Percentiles rank a stretch among this genome's conserved stretches.
These are phyloP conservation scores for Mrakia blollopis DNA, from an alignment of 768 basidiomycete species.

Conservation along the genomic window DNA sequence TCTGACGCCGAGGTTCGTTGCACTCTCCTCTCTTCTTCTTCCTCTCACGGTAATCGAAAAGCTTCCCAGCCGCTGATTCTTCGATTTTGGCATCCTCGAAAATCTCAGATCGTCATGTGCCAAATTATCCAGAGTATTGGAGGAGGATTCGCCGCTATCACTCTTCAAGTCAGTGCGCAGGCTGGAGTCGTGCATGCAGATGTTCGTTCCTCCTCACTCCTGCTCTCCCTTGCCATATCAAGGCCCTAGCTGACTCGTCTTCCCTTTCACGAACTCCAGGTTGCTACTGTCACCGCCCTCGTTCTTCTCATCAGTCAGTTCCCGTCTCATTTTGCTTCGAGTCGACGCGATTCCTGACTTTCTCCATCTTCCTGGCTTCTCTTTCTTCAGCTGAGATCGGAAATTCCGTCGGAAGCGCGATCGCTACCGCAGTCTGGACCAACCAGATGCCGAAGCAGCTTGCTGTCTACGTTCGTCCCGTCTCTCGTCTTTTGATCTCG, in stretches of 20 bases:
- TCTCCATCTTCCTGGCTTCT: too few relatives aligned
- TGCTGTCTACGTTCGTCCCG: constrained; percentile 53
- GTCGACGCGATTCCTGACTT: too few relatives aligned
- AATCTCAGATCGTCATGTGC: constrained; percentile 53
- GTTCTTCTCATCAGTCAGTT: constrained; percentile 54
- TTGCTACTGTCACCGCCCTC: constrained; percentile 62
- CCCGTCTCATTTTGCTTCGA: too few relatives aligned
- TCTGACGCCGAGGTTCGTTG: constrained; percentile 24
- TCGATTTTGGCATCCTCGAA: too few relatives aligned
- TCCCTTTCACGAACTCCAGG: too few relatives aligned
- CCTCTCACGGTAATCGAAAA: background rate
- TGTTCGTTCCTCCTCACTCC: constrained; percentile 33
- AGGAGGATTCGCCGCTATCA: constrained; percentile 50
- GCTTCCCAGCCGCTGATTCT: background rate
- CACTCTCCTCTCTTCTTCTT: background rate
- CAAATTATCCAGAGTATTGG: constrained; percentile 70
- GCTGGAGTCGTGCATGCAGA: constrained; percentile 61
- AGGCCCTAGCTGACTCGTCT: too few relatives aligned
- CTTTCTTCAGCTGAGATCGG: constrained; percentile 54
- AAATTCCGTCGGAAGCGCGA: constrained; percentile 60
- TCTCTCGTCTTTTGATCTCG: background rate
- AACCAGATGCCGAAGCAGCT: constrained; percentile 63
- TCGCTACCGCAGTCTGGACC: constrained; percentile 64
- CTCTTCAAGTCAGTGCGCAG: constrained; percentile 59
- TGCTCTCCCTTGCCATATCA: too few relatives aligned